phyloP scores from a whole-genome alignment of 2,329 filamentous ascomycete genomes.

The Phoma herbarum region DNA sequence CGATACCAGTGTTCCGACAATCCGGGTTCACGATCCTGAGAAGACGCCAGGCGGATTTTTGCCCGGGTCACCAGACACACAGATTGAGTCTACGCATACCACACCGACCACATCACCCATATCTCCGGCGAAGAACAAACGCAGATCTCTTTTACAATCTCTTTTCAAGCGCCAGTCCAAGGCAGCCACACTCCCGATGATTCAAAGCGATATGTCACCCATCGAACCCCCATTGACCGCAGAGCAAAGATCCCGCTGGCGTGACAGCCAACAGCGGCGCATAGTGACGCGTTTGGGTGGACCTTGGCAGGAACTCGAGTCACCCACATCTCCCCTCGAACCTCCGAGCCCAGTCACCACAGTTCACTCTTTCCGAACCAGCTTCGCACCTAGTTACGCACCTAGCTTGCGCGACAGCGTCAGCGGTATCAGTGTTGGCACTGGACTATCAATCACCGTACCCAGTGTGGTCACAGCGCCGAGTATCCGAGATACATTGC shows the following conservation, averaged over 20 bases:
- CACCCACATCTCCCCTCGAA: constrained; percentile 11
- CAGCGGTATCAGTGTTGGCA: constrained; percentile 13
- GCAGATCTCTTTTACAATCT: constrained; percentile 13
- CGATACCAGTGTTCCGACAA: constrained; percentile 15
- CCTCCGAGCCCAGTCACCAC: constrained; percentile 11
- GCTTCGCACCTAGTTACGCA: not conserved
- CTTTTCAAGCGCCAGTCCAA: constrained; percentile 17
- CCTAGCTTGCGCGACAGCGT: constrained; percentile 10
- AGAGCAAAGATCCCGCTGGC: constrained; percentile 30
- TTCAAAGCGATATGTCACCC: constrained; percentile 11
- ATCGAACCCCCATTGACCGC: constrained; percentile 11
- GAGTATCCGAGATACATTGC: constrained; percentile 30
- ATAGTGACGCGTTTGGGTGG: constrained; percentile 34
- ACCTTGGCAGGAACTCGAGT: constrained; percentile 27
- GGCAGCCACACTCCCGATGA: constrained; percentile 4
- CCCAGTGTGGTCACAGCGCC: constrained; percentile 26
- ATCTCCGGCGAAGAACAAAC: constrained; percentile 11
- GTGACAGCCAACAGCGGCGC: constrained; percentile 32
- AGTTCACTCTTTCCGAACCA: constrained; percentile 13
- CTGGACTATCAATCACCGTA: constrained; percentile 16
- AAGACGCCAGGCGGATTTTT: constrained; percentile 16
- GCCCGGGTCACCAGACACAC: constrained; percentile 6
- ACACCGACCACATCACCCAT: constrained; percentile 12
- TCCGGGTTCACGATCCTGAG: constrained; percentile 13
- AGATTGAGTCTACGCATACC: constrained; percentile 5